These are phyloP conservation scores for Neurospora sp. DNA, from an alignment of 495 filamentous ascomycete genomes.

Conservation along the genomic window DNA sequence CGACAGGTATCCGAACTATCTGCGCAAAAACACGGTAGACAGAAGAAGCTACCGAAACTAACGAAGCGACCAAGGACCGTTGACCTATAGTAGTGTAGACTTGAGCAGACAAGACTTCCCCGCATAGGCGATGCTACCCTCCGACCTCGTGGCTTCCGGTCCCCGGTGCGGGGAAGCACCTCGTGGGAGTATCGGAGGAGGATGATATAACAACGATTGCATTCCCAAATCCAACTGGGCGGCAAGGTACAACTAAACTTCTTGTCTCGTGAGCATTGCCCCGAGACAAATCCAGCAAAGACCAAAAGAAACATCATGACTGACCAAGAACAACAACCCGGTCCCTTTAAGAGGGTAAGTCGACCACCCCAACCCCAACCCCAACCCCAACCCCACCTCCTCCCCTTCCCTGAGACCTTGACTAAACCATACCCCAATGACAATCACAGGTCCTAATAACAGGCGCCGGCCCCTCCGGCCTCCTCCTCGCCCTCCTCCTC, in stretches of 20 bases:
- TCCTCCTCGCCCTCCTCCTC: conserved; percentile 46
- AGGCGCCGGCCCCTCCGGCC: conserved; percentile 49
- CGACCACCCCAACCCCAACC: no score
- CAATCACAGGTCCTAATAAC: no score
- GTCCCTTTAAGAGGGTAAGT: neutral
- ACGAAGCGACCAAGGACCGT: neutral
- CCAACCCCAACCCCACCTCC: no score
- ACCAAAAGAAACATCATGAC: neutral
- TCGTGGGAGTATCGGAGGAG: neutral
- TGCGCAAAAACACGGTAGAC: neutral
- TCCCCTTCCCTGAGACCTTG: no score
- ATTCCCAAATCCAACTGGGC: neutral
- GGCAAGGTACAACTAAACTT: neutral
- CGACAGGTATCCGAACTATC: neutral
- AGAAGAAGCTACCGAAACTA: neutral
- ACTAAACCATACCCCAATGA: no score
- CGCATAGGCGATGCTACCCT: neutral
- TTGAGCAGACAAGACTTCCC: neutral
- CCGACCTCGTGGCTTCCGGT: neutral
- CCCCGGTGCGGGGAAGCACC: neutral
- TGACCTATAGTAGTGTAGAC: neutral
- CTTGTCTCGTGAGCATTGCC: no score
- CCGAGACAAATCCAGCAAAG: neutral
- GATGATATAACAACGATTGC: neutral
- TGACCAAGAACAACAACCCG: neutral